phyloP scores from a whole-genome alignment of 257 asterid species.

The Solanum appendiculatum region DNA sequence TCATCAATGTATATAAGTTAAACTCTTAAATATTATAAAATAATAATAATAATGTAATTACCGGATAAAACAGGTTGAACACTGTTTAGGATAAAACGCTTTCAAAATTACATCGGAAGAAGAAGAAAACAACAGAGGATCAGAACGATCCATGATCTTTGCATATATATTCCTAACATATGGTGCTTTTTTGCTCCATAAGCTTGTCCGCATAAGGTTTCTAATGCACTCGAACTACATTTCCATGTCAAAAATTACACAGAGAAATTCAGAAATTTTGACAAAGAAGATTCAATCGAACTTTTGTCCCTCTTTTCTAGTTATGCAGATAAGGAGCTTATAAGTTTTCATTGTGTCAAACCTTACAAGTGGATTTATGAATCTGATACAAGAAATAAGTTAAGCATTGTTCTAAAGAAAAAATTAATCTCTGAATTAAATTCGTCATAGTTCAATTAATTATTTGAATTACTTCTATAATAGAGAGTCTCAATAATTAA shows the following conservation, averaged over 20 bases:
- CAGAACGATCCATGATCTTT: constrained; percentile 20
- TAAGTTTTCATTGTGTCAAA: too few relatives aligned
- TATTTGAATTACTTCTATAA: too few relatives aligned
- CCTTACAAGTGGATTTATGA: too few relatives aligned
- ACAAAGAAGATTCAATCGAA: background rate
- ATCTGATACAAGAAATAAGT: too few relatives aligned
- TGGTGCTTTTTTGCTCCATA: constrained; percentile 19
- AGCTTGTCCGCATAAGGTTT: constrained; percentile 32
- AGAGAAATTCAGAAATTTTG: background rate
- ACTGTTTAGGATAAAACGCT: background rate
- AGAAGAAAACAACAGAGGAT: constrained; percentile 6
- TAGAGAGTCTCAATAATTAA: too few relatives aligned
- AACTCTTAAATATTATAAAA: background rate
- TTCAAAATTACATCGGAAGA: constrained; percentile 18
- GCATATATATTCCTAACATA: constrained; percentile 26
- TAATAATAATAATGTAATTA: too few relatives aligned
- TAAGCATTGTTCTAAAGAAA: too few relatives aligned
- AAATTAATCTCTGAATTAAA: too few relatives aligned
- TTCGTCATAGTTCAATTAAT: too few relatives aligned
- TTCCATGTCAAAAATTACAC: background rate
- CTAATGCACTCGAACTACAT: constrained; percentile 28
- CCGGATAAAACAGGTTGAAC: too few relatives aligned
- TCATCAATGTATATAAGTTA: background rate
- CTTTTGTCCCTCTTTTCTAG: background rate
- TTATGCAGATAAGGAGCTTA: background rate